Evolutionary conservation across 192 early-diverging fungal species (phyloP).

Genomic region (Phycomyces nitens): DNA sequence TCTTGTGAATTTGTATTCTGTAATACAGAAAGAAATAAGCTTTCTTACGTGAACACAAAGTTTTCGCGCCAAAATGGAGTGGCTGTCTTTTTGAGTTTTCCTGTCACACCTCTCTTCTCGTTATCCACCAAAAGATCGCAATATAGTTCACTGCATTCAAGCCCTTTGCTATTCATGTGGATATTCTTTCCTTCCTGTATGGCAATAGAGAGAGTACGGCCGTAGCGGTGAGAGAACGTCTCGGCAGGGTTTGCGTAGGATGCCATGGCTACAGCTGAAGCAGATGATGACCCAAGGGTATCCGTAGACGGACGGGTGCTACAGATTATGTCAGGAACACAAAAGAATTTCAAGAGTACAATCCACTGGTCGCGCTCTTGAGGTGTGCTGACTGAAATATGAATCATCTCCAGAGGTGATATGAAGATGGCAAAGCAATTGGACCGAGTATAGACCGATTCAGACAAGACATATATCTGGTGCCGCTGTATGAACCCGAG

Average conservation of each 20-base stretch:
- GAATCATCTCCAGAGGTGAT: conserved; percentile 7
- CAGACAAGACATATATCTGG: conserved; percentile 7
- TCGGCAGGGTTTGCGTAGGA: neutral
- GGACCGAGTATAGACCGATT: conserved; percentile 11
- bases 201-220: conserved; percentile 8
- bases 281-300: neutral
- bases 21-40: neutral
- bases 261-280: neutral
- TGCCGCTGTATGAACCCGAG: conserved; percentile 6
- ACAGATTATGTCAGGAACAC: conserved; percentile 6
- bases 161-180: conserved; percentile 11
- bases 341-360: conserved; percentile 15
- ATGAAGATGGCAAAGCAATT: conserved; percentile 17
- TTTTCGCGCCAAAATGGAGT: conserved; percentile 43
- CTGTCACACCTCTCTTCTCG: conserved; percentile 37
- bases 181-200: conserved; percentile 17
- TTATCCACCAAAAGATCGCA: conserved; percentile 47
- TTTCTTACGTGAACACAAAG: conserved; percentile 41
- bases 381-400: neutral
- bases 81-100: conserved; percentile 28
- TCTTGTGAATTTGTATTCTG: no score
- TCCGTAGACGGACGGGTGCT: neutral
- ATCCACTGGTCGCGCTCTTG: conserved; percentile 15
- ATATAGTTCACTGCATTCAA: conserved; percentile 28
- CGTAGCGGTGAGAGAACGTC: conserved; percentile 6